These are phyloP conservation scores for Gossypium stocksii DNA, from an alignment of 345 rosid species.

Conservation along the genomic window DNA sequence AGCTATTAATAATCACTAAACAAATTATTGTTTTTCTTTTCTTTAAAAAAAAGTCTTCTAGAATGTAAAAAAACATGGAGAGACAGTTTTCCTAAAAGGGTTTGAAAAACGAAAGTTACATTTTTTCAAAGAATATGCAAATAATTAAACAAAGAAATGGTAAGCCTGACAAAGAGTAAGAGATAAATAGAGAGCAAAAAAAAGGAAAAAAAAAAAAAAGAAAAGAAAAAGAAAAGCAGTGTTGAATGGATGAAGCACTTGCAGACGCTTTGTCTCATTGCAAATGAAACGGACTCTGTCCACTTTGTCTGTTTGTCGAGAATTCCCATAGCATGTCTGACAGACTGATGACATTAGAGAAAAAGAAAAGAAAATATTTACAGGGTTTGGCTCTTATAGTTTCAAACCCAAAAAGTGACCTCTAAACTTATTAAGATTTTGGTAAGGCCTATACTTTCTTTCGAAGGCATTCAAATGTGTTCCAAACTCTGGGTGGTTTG, in stretches of 20 bases:
- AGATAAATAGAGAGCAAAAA: neutral
- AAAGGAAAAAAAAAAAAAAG: conserved; percentile 3
- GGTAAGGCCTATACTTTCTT: too few relatives aligned
- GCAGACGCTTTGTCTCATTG: conserved; percentile 29
- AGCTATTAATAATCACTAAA: conserved; percentile 2
- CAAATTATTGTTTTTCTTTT: neutral
- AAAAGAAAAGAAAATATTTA: too few relatives aligned
- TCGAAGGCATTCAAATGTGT: too few relatives aligned
- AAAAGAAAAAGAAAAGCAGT: conserved; percentile 19
- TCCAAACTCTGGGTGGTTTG: too few relatives aligned
- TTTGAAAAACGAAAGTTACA: conserved; percentile 23
- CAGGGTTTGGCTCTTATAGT: too few relatives aligned
- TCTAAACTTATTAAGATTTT: neutral
- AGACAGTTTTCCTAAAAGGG: neutral
- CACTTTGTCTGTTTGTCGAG: conserved; percentile 45
- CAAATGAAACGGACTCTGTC: conserved; percentile 32
- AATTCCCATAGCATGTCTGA: conserved; percentile 35
- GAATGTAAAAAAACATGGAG: neutral
- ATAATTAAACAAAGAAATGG: neutral
- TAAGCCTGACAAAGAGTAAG: conserved; percentile 22
- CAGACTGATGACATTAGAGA: neutral
- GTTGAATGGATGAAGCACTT: conserved; percentile 16
- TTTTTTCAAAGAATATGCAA: conserved; percentile 13
- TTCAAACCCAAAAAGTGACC: conserved; percentile 12
- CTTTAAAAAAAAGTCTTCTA: too few relatives aligned